Evolutionary conservation across 495 filamentous ascomycete species (phyloP).

Genomic region (Sabuloglossum arenarium): DNA sequence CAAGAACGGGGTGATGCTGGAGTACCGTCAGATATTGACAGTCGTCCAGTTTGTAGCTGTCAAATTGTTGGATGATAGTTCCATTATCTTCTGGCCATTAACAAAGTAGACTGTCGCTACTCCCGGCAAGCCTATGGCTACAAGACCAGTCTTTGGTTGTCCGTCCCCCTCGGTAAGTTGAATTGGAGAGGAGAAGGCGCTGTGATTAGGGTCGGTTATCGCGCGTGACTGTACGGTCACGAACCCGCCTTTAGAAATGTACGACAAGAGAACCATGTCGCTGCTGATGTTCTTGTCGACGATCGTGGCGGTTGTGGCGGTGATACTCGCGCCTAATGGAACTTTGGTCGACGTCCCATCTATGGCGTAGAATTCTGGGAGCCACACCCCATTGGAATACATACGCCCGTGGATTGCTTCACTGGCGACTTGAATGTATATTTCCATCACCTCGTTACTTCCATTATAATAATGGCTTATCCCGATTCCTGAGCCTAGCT

Average conservation of each 20-base stretch:
- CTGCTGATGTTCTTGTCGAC: not conserved
- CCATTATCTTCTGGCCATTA: not conserved
- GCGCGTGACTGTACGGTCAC: not conserved
- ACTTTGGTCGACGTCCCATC: not conserved
- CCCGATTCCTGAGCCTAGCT: not conserved
- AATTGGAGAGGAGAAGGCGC: not conserved
- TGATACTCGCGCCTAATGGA: not conserved
- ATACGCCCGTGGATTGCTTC: not conserved
- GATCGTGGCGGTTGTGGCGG: not conserved
- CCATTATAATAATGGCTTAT: not conserved
- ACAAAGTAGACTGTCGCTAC: not conserved
- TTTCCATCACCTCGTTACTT: not conserved
- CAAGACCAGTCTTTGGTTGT: not conserved
- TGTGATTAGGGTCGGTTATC: not conserved
- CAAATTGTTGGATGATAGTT: not conserved
- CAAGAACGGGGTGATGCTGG: too few relatives aligned
- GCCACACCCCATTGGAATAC: not conserved
- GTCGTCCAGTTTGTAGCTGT: too few relatives aligned
- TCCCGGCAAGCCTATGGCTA: not conserved
- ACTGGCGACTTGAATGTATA: not conserved
- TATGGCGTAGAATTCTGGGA: not conserved
- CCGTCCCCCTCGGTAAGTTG: not conserved
- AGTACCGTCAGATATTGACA: too few relatives aligned
- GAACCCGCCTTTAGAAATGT: not conserved
- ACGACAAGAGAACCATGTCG: not conserved